Evolutionary conservation across 345 rosid genomes (phyloP), one percentile per base, ranked within the genome.

Genomic region (Pugionium dolabratum): DNA sequence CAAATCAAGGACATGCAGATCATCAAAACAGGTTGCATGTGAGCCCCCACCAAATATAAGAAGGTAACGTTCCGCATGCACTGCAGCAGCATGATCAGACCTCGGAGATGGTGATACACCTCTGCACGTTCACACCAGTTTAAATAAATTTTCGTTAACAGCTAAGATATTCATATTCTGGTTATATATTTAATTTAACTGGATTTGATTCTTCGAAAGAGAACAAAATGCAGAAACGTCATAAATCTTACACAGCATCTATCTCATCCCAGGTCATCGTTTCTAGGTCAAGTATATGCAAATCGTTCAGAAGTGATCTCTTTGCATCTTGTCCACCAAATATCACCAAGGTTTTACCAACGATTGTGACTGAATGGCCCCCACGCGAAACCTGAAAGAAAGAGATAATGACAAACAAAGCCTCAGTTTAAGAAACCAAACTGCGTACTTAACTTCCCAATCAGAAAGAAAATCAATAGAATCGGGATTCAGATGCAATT

Each of bases 191-290:
- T 40, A 53, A 31, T 45, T 52, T 59, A 54, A 43, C 56, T 25
- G 49, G 11, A 57, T 57, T 29, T 68, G 28, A 69, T 35, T 64
- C 52, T 29, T 61, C 5, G 26, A 67, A 31, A 41, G 49, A 9
- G 11, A 51, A 46, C 6, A 31, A 69, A 47, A 26, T 26, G 33
- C 36, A 34, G 33, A 46, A 59, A 55, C 58, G 28, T 26, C 33
- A 40, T 66, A 46, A 50, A 78, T 70, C 97, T 84, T 91, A 95
- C 97, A 81, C 58, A 33, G 96, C 83, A 74, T 95, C 97, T 70
- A 91, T 79, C 86, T 87, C 99, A 89, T 91, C 98, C 98, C 99
- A 95, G 50, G 99, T 95, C 98, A 91, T 73, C 64, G 91, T 89
- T 77, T 95, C 97, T 44, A 95, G 86, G 78, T 95, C 99, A 76